Percentiles rank a stretch among this genome's conserved stretches.
These are phyloP conservation scores for Yamadazyma atlantica DNA, from an alignment of 1,139 yeast genomes.

Conservation along the genomic window DNA sequence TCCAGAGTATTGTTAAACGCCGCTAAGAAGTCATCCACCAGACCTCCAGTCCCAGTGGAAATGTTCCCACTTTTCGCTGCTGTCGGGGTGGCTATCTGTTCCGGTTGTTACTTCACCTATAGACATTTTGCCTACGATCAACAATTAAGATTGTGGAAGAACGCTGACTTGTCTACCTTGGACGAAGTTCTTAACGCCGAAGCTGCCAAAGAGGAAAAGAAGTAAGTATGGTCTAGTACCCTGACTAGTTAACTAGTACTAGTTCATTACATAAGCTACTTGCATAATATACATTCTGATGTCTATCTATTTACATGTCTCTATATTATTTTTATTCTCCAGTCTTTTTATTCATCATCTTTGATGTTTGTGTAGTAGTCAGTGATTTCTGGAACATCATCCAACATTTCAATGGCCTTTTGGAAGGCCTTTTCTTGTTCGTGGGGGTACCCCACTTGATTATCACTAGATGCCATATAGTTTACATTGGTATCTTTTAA, in stretches of 20 bases:
- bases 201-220: slow-evolving; percentile 31
- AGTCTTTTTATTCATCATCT: no score
- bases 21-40: slow-evolving; percentile 31
- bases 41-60: slow-evolving; percentile 60
- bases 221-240: background rate
- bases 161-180: slow-evolving; percentile 57
- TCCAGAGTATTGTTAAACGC: slow-evolving; percentile 53
- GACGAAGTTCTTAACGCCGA: slow-evolving; percentile 59
- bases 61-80: slow-evolving; percentile 70
- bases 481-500: slow-evolving; percentile 72
- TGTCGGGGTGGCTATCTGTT: slow-evolving; percentile 61
- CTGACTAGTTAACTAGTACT: background rate
- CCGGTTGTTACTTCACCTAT: slow-evolving; percentile 69
- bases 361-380: slow-evolving; percentile 66
- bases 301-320: background rate
- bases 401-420: slow-evolving; percentile 61
- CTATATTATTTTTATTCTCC: no score
- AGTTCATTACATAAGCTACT: no score
- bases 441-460: slow-evolving; percentile 52
- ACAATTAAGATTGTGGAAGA: slow-evolving; percentile 69
- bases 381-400: slow-evolving; percentile 77
- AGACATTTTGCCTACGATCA: slow-evolving; percentile 69
- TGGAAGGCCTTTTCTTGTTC: slow-evolving; percentile 52
- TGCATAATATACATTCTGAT: slow-evolving; percentile 13
- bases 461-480: slow-evolving; percentile 64